Percentiles rank a stretch among this genome's conserved stretches.
phyloP scores from a whole-genome alignment of 2,329 filamentous ascomycete species.

The Talaromyces sp. region DNA sequence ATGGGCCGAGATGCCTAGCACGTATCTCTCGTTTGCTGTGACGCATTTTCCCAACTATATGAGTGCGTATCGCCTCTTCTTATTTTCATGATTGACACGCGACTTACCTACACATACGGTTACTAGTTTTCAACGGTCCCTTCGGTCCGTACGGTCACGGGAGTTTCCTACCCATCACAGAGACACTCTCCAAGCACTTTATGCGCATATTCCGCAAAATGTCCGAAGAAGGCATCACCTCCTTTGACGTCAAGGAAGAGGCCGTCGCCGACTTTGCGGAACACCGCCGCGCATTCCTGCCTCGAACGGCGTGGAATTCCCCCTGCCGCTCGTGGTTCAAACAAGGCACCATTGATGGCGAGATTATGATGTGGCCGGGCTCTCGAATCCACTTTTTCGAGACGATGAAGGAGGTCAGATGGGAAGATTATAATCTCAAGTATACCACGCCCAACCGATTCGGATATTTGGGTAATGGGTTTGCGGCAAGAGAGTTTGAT shows the following conservation, averaged over 20 bases:
- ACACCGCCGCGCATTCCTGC: constrained; percentile 11
- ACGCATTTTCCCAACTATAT: constrained; percentile 23
- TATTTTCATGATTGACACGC: background rate
- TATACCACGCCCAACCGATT: constrained; percentile 16
- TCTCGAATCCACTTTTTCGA: constrained; percentile 21
- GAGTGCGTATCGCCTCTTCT: background rate
- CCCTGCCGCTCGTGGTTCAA: constrained; percentile 18
- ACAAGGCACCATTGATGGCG: constrained; percentile 10
- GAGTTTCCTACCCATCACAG: constrained; percentile 21
- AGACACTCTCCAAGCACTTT: constrained; percentile 18
- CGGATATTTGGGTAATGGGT: constrained; percentile 17
- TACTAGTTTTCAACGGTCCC: constrained; percentile 17
- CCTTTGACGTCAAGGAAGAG: constrained; percentile 11
- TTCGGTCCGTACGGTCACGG: constrained; percentile 22
- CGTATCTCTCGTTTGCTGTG: constrained; percentile 17
- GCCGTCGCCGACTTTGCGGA: constrained; percentile 12
- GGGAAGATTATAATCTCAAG: constrained; percentile 20
- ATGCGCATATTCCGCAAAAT: constrained; percentile 21
- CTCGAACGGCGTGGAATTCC: constrained; percentile 14
- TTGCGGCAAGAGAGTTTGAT: constrained; percentile 16
- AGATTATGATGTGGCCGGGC: constrained; percentile 18
- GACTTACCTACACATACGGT: background rate
- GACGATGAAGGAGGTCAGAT: constrained; percentile 18
- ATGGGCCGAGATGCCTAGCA: constrained; percentile 26
- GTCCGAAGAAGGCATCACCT: constrained; percentile 11